Conservation (phyloP, 2,329 filamentous ascomycete genomes). For the Calonectria hongkongensis region DNA sequence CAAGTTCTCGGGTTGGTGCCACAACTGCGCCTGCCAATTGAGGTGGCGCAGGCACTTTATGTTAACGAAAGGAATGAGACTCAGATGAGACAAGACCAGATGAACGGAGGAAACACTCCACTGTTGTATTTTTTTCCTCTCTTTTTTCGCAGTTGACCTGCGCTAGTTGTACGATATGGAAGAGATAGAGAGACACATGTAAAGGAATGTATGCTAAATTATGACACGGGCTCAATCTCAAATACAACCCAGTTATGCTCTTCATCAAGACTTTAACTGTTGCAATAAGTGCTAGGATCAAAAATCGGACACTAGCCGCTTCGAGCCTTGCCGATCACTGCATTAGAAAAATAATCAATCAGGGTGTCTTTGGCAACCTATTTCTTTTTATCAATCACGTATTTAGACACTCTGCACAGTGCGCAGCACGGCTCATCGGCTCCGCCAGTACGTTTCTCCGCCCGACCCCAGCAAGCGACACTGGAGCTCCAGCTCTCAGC, state of each 20-base stretch:
- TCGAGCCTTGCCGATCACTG: not conserved
- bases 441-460: conserved; percentile 58
- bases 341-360: not conserved
- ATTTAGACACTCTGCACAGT: conserved; percentile 33
- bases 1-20: not conserved
- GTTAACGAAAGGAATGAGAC: not conserved
- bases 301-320: no score
- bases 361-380: not conserved
- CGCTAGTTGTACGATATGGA: conserved; percentile 6
- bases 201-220: no score
- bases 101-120: not conserved
- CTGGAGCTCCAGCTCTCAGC: conserved; percentile 57
- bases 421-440: conserved; percentile 24
- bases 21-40: no score
- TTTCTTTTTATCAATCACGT: not conserved
- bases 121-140: not conserved
- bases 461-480: conserved; percentile 37
- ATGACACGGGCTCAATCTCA: not conserved
- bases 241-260: no score
- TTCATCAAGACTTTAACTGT: no score
- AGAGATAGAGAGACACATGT: not conserved
- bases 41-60: not conserved
- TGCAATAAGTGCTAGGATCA: no score
- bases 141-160: not conserved
- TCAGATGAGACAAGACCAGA: not conserved